phyloP scores from a whole-genome alignment of 139 green algal genomes.

The Yamagishiella unicocca region DNA sequence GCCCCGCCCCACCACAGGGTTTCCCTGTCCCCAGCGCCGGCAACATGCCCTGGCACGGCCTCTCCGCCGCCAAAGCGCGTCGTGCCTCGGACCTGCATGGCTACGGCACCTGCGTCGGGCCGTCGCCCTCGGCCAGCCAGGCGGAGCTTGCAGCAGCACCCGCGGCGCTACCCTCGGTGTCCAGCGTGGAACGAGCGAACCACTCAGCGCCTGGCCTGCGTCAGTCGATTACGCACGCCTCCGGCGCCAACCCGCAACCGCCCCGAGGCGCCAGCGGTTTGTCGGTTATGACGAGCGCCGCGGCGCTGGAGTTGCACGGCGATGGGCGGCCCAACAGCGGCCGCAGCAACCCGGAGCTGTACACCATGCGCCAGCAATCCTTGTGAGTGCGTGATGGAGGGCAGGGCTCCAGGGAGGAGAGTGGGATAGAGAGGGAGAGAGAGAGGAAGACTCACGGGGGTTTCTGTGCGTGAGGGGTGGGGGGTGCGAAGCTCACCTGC shows the following conservation, averaged over 20 bases:
- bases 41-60: background rate
- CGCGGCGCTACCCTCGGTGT: background rate
- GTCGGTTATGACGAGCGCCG: slow-evolving; percentile 12
- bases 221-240: background rate
- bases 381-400: too few relatives aligned
- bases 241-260: background rate
- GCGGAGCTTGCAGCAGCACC: slow-evolving; percentile 15
- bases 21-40: background rate
- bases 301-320: background rate
- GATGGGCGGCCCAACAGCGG: background rate
- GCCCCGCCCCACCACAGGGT: background rate
- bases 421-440: too few relatives aligned
- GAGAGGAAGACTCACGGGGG: too few relatives aligned
- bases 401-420: too few relatives aligned
- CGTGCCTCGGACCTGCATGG: slow-evolving; percentile 12
- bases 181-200: background rate
- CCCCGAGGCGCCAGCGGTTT: slow-evolving; percentile 20
- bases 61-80: background rate
- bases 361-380: background rate
- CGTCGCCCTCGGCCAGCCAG: background rate
- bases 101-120: background rate
- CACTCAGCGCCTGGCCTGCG: background rate
- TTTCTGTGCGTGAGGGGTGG: too few relatives aligned
- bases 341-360: slow-evolving; percentile 27
- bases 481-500: too few relatives aligned